phyloP scores from a whole-genome alignment of 768 basidiomycete species.

The Kwoniella sp. region DNA sequence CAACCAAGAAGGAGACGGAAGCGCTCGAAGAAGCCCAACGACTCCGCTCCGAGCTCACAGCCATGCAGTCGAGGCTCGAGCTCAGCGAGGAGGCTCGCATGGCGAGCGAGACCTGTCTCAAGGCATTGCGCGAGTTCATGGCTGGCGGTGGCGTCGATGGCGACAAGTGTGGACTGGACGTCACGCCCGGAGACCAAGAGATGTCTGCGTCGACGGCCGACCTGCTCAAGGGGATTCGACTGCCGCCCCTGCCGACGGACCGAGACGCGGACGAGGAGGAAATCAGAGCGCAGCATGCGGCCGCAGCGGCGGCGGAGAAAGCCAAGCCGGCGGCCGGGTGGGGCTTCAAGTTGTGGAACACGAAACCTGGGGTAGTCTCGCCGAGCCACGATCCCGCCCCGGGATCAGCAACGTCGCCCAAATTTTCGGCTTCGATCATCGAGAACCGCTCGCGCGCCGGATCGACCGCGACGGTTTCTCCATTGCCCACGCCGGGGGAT shows the following conservation, averaged over 20 bases:
- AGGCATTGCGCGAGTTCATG: constrained; percentile 68
- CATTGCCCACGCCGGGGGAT: constrained; percentile 16
- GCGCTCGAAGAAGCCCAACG: constrained; percentile 16
- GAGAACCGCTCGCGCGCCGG: constrained; percentile 20
- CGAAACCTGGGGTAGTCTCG: no score
- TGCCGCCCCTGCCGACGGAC: constrained; percentile 52
- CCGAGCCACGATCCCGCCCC: constrained; percentile 1
- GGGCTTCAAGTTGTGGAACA: constrained; percentile 31
- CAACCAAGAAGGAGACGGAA: constrained; percentile 9
- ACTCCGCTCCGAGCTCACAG: constrained; percentile 60
- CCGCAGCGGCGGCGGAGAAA: background rate
- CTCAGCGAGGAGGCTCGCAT: constrained; percentile 79
- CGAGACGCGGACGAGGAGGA: constrained; percentile 33
- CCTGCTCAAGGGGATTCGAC: constrained; percentile 33
- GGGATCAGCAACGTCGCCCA: constrained; percentile 8
- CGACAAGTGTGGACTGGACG: background rate
- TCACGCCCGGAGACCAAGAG: background rate
- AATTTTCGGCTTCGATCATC: no score
- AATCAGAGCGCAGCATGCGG: background rate
- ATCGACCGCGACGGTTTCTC: constrained; percentile 15
- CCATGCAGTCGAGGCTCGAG: constrained; percentile 62
- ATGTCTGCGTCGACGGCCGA: constrained; percentile 20
- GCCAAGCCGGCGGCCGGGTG: constrained; percentile 27
- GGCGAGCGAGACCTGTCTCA: constrained; percentile 79
- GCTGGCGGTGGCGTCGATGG: constrained; percentile 15